These are phyloP conservation scores for Psidium guajava DNA, from an alignment of 345 rosid genomes.

Conservation along the genomic window DNA sequence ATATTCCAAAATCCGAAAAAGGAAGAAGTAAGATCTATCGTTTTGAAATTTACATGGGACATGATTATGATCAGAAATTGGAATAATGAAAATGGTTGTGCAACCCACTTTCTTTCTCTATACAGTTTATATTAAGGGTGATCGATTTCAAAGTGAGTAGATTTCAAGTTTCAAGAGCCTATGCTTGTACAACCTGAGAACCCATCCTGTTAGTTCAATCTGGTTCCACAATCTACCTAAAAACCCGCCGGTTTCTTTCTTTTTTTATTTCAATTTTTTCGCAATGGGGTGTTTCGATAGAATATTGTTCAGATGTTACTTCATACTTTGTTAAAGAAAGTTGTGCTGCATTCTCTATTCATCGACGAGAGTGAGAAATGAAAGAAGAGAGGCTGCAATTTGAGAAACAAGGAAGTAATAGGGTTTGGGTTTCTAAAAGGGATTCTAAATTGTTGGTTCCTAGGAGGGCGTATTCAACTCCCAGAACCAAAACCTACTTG, in stretches of 20 bases:
- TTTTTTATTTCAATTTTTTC: neutral
- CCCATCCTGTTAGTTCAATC: neutral
- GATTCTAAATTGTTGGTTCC: rapidly evolving
- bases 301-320: neutral
- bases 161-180: neutral
- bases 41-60: neutral
- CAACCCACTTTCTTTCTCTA: neutral
- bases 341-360: neutral
- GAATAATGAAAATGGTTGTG: neutral
- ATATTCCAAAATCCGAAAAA: neutral
- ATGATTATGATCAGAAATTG: neutral
- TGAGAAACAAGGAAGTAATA: neutral
- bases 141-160: rapidly evolving
- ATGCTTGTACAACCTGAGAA: neutral
- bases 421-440: neutral
- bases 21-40: neutral
- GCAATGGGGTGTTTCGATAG: neutral
- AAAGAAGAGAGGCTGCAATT: neutral
- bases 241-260: neutral
- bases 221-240: rapidly evolving
- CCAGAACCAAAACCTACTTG: neutral
- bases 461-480: neutral
- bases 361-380: neutral
- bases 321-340: neutral
- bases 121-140: neutral